These are phyloP conservation scores for Diaporthe ampelina DNA, from an alignment of 2,329 filamentous ascomycete genomes.

Conservation along the genomic window DNA sequence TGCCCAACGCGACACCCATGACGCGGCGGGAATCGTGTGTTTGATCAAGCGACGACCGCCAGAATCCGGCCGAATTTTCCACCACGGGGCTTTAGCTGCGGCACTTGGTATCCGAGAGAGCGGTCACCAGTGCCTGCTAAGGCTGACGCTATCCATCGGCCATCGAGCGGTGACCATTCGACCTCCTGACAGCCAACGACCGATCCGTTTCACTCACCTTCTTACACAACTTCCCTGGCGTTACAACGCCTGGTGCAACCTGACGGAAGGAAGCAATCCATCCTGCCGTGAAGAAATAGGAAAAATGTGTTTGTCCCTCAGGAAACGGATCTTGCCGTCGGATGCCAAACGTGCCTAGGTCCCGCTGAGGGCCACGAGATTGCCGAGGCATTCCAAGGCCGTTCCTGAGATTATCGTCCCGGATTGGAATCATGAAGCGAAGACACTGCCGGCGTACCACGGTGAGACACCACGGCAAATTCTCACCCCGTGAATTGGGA, in stretches of 20 bases:
- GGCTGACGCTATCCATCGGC: background rate
- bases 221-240: conserved; percentile 2
- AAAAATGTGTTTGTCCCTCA: background rate
- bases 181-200: background rate
- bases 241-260: background rate
- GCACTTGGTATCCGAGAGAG: conserved; percentile 1
- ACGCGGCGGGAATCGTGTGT: conserved; percentile 28
- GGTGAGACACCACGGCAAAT: background rate
- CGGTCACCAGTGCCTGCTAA: conserved; percentile 1
- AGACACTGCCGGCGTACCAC: background rate
- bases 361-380: background rate
- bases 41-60: conserved; percentile 22
- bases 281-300: background rate
- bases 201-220: background rate
- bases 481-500: background rate
- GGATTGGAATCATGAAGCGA: conserved; percentile 10
- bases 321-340: background rate
- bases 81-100: background rate
- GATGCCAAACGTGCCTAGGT: background rate
- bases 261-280: background rate
- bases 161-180: conserved; percentile 1
- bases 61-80: background rate
- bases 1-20: conserved; percentile 12
- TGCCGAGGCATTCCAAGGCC: background rate
- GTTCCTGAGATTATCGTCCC: too few relatives aligned